Evolutionary conservation across 805 yeast species (phyloP), one percentile per base, ranked within the genome.

Genomic region (Candida piceae): DNA sequence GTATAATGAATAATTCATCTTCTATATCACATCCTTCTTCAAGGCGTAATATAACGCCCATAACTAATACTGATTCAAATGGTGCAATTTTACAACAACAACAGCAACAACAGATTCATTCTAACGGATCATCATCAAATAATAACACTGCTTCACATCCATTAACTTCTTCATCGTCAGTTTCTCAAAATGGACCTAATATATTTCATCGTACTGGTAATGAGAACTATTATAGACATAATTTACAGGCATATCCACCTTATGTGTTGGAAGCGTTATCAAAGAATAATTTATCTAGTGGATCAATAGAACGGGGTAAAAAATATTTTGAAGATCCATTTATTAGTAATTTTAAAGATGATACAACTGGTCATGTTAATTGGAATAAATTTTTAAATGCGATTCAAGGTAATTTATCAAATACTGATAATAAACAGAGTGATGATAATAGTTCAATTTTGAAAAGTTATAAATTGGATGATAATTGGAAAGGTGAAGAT

Each of bases 401-500:
- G 4, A 39, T 53, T 24, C 37, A 46, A 44, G 57, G 67, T 27
- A 53, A 56, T 15, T 36, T 38, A 4, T 48, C 55, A n/a, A 50
- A 52, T 27, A 41, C 49, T 4, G 20, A n/a, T n/a, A n/a, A n/a
- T n/a, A n/a, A 32, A 15, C 67, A 56, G 29, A 45, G 45, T 23
- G 66, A 63, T 35, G 49, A 53, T 15, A 40, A 53, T 29, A 43
- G 36, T 7, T 18, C 43, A 1, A 25, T 43, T 16, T 32, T 50
- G 16, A 37, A 49, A 23, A 34, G 41, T 19, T 55, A 58, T 36
- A 38, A 50, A 7, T 42, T 78, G 35, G 66, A 70, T 29, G 70
- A 72, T 1, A 62, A 69, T 16, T 84, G 93, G 93, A 79, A 80
- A 24, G 94, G 94, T 27, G 85, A 72, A 39, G 73, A 73, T 38